A percentile compares a stretch with the other conserved stretches of the same genome.
These are phyloP conservation scores for Neoascochyta sp. DNA, from an alignment of 2,329 filamentous ascomycete genomes.

Conservation along the genomic window DNA sequence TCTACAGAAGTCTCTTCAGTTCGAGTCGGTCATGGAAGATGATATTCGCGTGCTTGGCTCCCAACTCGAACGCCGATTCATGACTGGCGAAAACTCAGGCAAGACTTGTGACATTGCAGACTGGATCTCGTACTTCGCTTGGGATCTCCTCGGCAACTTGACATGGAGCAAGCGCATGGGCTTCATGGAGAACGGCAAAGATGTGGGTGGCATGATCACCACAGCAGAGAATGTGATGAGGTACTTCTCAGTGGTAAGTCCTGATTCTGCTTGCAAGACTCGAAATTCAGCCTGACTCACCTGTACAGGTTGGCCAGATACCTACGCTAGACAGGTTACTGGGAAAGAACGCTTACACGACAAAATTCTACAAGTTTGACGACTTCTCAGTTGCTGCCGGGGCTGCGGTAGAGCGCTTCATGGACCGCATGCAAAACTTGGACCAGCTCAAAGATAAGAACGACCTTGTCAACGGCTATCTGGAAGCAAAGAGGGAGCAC, in stretches of 20 bases:
- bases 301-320: constrained; percentile 24
- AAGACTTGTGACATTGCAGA: constrained; percentile 32
- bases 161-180: constrained; percentile 43
- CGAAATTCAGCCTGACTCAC: constrained; percentile 6
- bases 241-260: constrained; percentile 26
- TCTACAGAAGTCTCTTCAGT: constrained; percentile 20
- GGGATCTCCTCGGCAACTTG: constrained; percentile 39
- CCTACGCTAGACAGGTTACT: constrained; percentile 26
- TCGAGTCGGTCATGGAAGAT: constrained; percentile 27
- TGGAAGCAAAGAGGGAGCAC: constrained; percentile 14
- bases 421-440: constrained; percentile 19
- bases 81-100: constrained; percentile 19
- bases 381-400: constrained; percentile 22
- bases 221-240: constrained; percentile 36
- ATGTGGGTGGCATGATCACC: constrained; percentile 35
- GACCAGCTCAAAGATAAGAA: constrained; percentile 14
- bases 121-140: constrained; percentile 32
- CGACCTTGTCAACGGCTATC: constrained; percentile 22
- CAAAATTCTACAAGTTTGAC: constrained; percentile 20
- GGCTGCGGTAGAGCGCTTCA: constrained; percentile 15
- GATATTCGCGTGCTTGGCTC: constrained; percentile 18
- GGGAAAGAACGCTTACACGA: constrained; percentile 18
- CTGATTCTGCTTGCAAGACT: background rate
- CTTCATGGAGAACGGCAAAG: constrained; percentile 41
- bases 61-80: constrained; percentile 26